A percentile compares a stretch with the other conserved stretches of the same genome.
These are phyloP conservation scores for Ophiosphaerella korrae DNA, from an alignment of 2,329 filamentous ascomycete genomes.

Conservation along the genomic window DNA sequence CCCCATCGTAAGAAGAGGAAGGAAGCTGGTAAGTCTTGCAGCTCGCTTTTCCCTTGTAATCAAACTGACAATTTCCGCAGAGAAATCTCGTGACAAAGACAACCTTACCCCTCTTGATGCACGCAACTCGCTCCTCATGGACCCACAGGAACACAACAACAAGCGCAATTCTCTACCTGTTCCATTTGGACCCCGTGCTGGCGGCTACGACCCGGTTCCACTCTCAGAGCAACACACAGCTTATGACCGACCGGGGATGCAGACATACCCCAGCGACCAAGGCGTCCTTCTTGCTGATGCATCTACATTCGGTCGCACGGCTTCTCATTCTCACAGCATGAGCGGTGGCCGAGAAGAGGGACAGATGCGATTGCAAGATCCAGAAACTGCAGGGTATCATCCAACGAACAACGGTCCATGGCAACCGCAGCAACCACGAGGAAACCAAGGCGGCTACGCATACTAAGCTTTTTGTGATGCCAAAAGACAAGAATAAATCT, in stretches of 20 bases:
- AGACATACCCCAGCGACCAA: constrained; percentile 32
- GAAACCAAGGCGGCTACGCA: constrained; percentile 28
- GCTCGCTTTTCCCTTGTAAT: neutral
- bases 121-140: constrained; percentile 82
- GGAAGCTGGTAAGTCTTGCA: constrained; percentile 74
- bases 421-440: constrained; percentile 30
- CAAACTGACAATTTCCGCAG: constrained; percentile 53
- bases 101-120: constrained; percentile 85
- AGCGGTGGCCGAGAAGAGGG: constrained; percentile 31
- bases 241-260: constrained; percentile 26
- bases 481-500: too few species aligned
- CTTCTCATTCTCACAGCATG: constrained; percentile 28
- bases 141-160: constrained; percentile 54
- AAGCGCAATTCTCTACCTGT: constrained; percentile 44
- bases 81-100: constrained; percentile 79
- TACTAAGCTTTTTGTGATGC: constrained; percentile 20
- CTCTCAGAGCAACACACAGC: constrained; percentile 42
- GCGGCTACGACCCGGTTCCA: constrained; percentile 45
- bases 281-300: constrained; percentile 43
- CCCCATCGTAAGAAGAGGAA: constrained; percentile 87
- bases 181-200: constrained; percentile 36
- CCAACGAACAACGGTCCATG: constrained; percentile 31
- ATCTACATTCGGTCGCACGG: constrained; percentile 37
- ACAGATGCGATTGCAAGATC: constrained; percentile 36
- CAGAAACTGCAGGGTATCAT: constrained; percentile 29